These are phyloP conservation scores for Phytophthora meadii DNA, from an alignment of 352 stramenopile species.

Conservation along the genomic window DNA sequence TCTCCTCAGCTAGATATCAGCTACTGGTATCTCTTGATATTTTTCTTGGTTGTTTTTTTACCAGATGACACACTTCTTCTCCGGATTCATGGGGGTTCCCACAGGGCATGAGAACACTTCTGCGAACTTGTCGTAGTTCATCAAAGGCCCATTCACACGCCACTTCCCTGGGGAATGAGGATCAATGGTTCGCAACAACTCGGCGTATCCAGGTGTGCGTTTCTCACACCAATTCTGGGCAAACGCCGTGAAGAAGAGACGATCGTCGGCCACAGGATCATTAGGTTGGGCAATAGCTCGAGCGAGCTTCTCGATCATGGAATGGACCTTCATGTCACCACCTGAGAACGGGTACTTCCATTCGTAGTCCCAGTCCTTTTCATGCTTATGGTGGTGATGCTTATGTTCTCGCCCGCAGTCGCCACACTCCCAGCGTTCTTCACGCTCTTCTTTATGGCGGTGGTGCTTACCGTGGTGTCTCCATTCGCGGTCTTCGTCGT, in stretches of 20 bases:
- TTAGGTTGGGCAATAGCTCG: conserved; percentile 35
- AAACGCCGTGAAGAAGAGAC: conserved; percentile 75
- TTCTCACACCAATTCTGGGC: conserved; percentile 77
- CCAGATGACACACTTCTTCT: conserved; percentile 74
- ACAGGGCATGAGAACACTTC: conserved; percentile 68
- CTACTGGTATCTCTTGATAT: not conserved
- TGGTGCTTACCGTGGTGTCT: conserved; percentile 10
- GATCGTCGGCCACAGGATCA: conserved; percentile 44
- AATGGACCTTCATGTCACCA: conserved; percentile 25
- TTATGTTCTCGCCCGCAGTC: conserved; percentile 8
- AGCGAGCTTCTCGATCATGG: conserved; percentile 34
- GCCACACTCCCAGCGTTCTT: conserved; percentile 15
- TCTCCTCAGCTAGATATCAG: not conserved
- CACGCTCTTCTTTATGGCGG: conserved; percentile 14
- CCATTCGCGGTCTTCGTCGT: conserved; percentile 1
- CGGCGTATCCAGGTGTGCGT: conserved; percentile 44
- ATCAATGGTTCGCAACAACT: conserved; percentile 59
- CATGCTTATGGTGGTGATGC: conserved; percentile 18
- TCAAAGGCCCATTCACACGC: conserved; percentile 70
- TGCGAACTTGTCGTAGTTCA: conserved; percentile 73
- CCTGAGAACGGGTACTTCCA: conserved; percentile 34
- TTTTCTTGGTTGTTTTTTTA: conserved; percentile 28
- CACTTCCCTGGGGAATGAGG: conserved; percentile 69
- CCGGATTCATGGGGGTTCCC: conserved; percentile 72
- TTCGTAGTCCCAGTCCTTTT: conserved; percentile 19